Evolutionary conservation across 78 protist species (phyloP).

Genomic region (Dictyostelium capitatum): DNA sequence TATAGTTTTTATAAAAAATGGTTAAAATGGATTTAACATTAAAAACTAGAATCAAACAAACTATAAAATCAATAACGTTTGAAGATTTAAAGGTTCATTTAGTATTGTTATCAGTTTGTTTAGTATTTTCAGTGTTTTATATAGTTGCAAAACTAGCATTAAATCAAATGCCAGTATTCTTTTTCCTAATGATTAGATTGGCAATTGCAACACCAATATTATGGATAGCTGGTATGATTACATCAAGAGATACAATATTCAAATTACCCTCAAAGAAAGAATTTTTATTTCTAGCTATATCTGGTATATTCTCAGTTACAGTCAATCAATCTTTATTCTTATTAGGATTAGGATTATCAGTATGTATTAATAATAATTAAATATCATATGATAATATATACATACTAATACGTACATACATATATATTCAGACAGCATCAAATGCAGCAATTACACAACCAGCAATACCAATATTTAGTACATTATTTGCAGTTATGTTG

Average conservation of each 20-base stretch:
- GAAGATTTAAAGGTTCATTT: conserved; percentile 42
- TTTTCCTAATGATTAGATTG: conserved; percentile 36
- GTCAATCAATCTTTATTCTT: conserved; percentile 47
- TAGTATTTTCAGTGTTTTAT: conserved; percentile 57
- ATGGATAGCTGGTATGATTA: conserved; percentile 31
- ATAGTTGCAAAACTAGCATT: conserved; percentile 34
- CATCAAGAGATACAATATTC: neutral
- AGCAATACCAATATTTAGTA: conserved; percentile 47
- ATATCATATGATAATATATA: neutral
- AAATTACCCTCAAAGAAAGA: conserved; percentile 21
- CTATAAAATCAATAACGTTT: neutral
- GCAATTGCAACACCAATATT: conserved; percentile 52
- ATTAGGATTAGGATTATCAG: conserved; percentile 46
- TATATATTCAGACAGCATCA: conserved; percentile 17
- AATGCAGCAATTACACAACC: conserved; percentile 72
- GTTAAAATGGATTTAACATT: conserved; percentile 41
- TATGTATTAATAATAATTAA: neutral
- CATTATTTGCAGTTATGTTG: conserved; percentile 26
- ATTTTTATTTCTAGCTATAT: conserved; percentile 17
- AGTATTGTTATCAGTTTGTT: conserved; percentile 44
- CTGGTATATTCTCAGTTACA: conserved; percentile 47
- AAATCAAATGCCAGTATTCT: conserved; percentile 10
- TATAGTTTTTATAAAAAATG: neutral
- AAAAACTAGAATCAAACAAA: conserved; percentile 30
- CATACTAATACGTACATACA: neutral